phyloP scores from a whole-genome alignment of 805 yeast species.

The Monosporozyma servazzii region DNA sequence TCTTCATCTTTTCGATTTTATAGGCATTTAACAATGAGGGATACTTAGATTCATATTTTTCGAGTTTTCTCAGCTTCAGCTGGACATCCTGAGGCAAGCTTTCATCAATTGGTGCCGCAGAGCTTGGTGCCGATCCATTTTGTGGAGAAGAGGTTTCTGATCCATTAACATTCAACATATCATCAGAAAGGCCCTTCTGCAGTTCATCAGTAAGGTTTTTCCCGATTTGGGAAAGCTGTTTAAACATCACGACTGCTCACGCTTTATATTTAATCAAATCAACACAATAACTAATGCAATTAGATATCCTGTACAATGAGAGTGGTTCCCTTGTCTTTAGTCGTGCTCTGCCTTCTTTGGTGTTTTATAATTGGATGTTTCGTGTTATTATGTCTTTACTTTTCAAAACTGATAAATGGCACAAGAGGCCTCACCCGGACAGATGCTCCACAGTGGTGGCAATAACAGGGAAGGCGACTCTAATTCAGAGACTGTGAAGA shows the following conservation, averaged over 20 bases:
- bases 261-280: background rate
- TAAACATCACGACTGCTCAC: constrained; percentile 34
- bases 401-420: background rate
- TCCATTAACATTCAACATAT: constrained; percentile 6
- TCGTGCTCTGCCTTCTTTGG: too few species aligned
- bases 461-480: background rate
- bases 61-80: constrained; percentile 61
- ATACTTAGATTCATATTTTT: constrained; percentile 83
- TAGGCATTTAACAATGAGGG: constrained; percentile 80
- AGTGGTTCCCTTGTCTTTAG: background rate
- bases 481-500: too few species aligned
- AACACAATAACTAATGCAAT: background rate
- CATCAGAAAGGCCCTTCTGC: constrained; percentile 34
- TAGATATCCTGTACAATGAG: background rate
- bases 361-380: background rate
- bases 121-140: background rate
- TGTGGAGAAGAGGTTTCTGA: background rate
- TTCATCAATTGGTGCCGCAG: constrained; percentile 12
- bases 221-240: constrained; percentile 50
- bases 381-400: background rate
- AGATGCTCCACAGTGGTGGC: background rate
- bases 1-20: constrained; percentile 64
- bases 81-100: constrained; percentile 49
- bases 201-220: constrained; percentile 58
- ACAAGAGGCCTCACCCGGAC: background rate